Percentiles rank a stretch among this genome's conserved stretches.
These are phyloP conservation scores for Eutrema yunnanense DNA, from an alignment of 345 rosid genomes.

Conservation along the genomic window DNA sequence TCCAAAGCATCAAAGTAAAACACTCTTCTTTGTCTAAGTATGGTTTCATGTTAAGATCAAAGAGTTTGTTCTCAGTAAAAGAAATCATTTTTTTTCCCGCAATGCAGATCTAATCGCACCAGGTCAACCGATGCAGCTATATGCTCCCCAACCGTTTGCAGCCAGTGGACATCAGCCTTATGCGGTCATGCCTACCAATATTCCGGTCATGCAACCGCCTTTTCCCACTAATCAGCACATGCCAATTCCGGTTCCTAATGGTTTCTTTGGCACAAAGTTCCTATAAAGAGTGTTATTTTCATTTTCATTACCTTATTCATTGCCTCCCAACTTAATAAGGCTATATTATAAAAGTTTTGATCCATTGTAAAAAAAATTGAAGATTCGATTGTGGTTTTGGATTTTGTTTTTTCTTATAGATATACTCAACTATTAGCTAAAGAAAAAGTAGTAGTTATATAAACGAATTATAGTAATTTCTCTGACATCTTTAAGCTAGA, in stretches of 20 bases:
- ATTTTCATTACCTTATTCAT: slow-evolving; percentile 4
- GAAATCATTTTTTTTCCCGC: not conserved
- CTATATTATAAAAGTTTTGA: slow-evolving; percentile 22
- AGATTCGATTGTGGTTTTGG: not conserved
- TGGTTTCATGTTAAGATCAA: not conserved
- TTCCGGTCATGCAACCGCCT: slow-evolving; percentile 44
- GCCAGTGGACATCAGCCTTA: slow-evolving; percentile 40
- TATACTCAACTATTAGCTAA: not conserved
- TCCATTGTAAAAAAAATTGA: not conserved
- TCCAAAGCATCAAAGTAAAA: slow-evolving; percentile 50
- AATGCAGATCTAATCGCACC: slow-evolving; percentile 2
- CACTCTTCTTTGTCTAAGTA: not conserved
- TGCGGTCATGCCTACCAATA: slow-evolving; percentile 29
- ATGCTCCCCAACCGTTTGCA: slow-evolving; percentile 38
- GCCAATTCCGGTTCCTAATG: slow-evolving; percentile 39
- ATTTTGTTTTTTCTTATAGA: not conserved
- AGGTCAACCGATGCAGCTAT: slow-evolving; percentile 23
- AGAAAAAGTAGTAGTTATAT: not conserved
- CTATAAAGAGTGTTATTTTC: slow-evolving; percentile 22
- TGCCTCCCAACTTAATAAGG: not conserved
- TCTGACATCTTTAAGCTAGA: slow-evolving; percentile 15
- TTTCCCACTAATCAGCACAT: slow-evolving; percentile 29
- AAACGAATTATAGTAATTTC: not conserved
- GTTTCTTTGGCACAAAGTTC: slow-evolving; percentile 37
- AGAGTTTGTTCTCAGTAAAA: not conserved